phyloP scores from a whole-genome alignment of 2,329 filamentous ascomycete genomes.

The Teratosphaeria gauchensis region DNA sequence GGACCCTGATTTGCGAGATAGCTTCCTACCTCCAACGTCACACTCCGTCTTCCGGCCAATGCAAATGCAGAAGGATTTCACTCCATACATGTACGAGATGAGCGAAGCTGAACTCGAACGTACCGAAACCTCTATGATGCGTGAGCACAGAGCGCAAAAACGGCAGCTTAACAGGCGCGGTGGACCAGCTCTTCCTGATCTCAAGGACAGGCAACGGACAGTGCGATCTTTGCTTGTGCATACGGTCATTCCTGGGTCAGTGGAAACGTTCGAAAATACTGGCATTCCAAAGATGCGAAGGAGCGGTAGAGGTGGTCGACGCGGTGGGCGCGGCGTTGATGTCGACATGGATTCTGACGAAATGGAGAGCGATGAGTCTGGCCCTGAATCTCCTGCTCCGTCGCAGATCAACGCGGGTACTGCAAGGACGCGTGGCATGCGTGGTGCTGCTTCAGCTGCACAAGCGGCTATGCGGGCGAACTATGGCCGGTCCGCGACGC shows the following conservation, averaged over 20 bases:
- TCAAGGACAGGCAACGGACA: conserved; percentile 88
- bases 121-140: conserved; percentile 83
- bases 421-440: conserved; percentile 76
- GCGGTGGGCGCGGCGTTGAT: conserved; percentile 51
- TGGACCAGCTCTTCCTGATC: conserved; percentile 85
- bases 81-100: conserved; percentile 87
- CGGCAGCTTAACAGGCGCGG: conserved; percentile 88
- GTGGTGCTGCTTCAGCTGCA: conserved; percentile 76
- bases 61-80: conserved; percentile 87
- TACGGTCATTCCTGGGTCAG: conserved; percentile 81
- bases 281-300: conserved; percentile 64
- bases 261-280: conserved; percentile 69
- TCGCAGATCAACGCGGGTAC: conserved; percentile 52
- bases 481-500: conserved; percentile 67
- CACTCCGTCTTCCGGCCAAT: conserved; percentile 77
- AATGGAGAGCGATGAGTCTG: conserved; percentile 83
- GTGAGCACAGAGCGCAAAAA: conserved; percentile 90
- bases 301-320: conserved; percentile 33
- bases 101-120: conserved; percentile 82
- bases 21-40: conserved; percentile 78
- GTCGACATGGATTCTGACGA: conserved; percentile 72
- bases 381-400: conserved; percentile 59
- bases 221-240: conserved; percentile 89
- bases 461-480: conserved; percentile 70
- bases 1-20: conserved; percentile 75